phyloP scores from a whole-genome alignment of 2,329 filamentous ascomycete species.

The Magnaporthiopsis poae region DNA sequence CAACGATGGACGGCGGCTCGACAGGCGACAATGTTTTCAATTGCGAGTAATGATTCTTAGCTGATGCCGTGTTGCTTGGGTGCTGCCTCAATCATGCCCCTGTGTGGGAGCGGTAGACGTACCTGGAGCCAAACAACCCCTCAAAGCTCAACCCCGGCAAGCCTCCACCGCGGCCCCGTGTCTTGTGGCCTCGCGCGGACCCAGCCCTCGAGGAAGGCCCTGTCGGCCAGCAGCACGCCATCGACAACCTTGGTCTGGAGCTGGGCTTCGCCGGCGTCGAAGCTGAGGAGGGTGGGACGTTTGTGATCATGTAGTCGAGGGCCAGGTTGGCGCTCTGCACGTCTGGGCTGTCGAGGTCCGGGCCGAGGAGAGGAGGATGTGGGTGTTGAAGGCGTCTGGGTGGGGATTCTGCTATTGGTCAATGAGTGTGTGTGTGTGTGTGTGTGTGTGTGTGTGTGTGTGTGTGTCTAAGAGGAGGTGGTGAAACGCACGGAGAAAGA shows the following conservation, averaged over 20 bases:
- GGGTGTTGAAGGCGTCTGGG: conserved; percentile 43
- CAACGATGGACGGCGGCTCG: neutral
- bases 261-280: conserved; percentile 45
- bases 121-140: conserved; percentile 23
- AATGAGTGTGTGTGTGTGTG: too few species aligned
- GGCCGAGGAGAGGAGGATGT: conserved; percentile 45
- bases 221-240: conserved; percentile 37
- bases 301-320: conserved; percentile 47
- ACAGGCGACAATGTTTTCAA: neutral
- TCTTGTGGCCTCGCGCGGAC: conserved; percentile 38
- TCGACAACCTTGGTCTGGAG: conserved; percentile 39
- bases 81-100: neutral
- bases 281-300: conserved; percentile 47
- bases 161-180: conserved; percentile 37
- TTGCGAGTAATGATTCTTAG: neutral
- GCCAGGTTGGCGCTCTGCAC: conserved; percentile 40
- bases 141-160: conserved; percentile 13
- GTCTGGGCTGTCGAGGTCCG: conserved; percentile 45
- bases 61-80: neutral
- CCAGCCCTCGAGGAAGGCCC: conserved; percentile 43
- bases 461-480: too few species aligned
- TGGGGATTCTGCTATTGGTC: conserved; percentile 36
- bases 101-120: neutral
- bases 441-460: neutral
- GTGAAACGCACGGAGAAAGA: conserved; percentile 29